phyloP scores from a whole-genome alignment of 2,329 filamentous ascomycete species.

The Didymella pinodella region DNA sequence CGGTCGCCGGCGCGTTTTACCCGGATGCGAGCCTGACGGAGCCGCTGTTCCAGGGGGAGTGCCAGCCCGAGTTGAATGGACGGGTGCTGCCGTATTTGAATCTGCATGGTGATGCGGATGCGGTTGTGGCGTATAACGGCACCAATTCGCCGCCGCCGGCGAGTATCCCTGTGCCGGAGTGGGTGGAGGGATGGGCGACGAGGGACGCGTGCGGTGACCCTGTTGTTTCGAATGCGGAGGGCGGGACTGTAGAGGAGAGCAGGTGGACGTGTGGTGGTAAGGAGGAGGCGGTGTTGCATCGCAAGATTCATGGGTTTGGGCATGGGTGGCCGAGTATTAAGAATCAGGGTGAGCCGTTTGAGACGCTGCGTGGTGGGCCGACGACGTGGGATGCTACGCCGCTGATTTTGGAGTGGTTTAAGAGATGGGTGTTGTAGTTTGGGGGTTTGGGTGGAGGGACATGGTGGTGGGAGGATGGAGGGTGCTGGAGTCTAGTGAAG shows the following conservation, averaged over 20 bases:
- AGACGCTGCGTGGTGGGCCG: slow-evolving; percentile 28
- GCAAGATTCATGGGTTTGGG: slow-evolving; percentile 29
- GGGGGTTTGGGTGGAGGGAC: not conserved
- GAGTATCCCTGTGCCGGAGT: slow-evolving; percentile 26
- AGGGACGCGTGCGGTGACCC: slow-evolving; percentile 19
- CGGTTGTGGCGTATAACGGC: slow-evolving; percentile 36
- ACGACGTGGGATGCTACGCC: slow-evolving; percentile 36
- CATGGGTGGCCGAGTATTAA: slow-evolving; percentile 36
- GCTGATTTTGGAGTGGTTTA: slow-evolving; percentile 33
- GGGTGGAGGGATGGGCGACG: slow-evolving; percentile 25
- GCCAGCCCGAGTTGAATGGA: slow-evolving; percentile 15
- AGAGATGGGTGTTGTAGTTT: slow-evolving; percentile 24
- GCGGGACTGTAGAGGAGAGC: slow-evolving; percentile 21
- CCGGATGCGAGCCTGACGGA: slow-evolving; percentile 25
- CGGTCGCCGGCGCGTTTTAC: slow-evolving; percentile 57
- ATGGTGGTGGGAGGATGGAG: not conserved
- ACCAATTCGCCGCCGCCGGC: slow-evolving; percentile 24
- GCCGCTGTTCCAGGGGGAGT: slow-evolving; percentile 28
- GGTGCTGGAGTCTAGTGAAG: not conserved
- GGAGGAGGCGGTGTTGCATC: slow-evolving; percentile 27
- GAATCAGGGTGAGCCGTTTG: slow-evolving; percentile 29
- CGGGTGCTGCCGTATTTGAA: slow-evolving; percentile 29
- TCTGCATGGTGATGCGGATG: slow-evolving; percentile 33
- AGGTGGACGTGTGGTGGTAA: slow-evolving; percentile 29
- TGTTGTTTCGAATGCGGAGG: slow-evolving; percentile 6